Evolutionary conservation across 2,329 filamentous ascomycete genomes (phyloP).

Genomic region (Verticillium zaregamsianum): DNA sequence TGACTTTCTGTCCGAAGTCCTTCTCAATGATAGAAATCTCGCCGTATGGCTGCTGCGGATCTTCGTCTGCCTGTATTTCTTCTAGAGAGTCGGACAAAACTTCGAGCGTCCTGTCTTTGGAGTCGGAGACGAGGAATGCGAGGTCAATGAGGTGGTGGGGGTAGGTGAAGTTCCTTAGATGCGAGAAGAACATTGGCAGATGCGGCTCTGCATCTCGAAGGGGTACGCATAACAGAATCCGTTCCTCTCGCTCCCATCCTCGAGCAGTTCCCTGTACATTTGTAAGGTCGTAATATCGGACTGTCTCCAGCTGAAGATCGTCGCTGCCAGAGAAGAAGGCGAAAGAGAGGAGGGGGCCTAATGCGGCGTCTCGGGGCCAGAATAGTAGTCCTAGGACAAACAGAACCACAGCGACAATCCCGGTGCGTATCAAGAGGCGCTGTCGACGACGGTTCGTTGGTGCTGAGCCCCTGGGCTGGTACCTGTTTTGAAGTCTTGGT

Average conservation of each 20-base stretch:
- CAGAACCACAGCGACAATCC: slow-evolving; percentile 47
- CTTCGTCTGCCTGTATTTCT: slow-evolving; percentile 72
- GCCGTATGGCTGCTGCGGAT: slow-evolving; percentile 80
- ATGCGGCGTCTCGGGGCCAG: slow-evolving; percentile 60
- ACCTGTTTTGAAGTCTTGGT: slow-evolving; percentile 46
- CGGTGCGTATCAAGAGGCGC: slow-evolving; percentile 67
- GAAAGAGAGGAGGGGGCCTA: slow-evolving; percentile 61
- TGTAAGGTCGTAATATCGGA: slow-evolving; percentile 93
- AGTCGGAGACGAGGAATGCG: slow-evolving; percentile 95
- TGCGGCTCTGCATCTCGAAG: slow-evolving; percentile 89
- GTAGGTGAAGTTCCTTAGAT: slow-evolving; percentile 93
- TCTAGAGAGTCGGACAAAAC: slow-evolving; percentile 73
- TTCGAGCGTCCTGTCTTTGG: slow-evolving; percentile 82
- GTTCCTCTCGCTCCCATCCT: slow-evolving; percentile 94
- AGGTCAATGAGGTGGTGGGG: slow-evolving; percentile 95
- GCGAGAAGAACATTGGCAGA: slow-evolving; percentile 97
- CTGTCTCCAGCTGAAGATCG: slow-evolving; percentile 82
- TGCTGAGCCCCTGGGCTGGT: slow-evolving; percentile 76
- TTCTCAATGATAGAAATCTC: slow-evolving; percentile 98
- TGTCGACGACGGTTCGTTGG: slow-evolving; percentile 67
- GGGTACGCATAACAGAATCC: slow-evolving; percentile 91
- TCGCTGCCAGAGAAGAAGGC: slow-evolving; percentile 64
- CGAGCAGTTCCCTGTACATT: slow-evolving; percentile 87
- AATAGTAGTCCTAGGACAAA: slow-evolving; percentile 61
- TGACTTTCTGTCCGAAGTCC: slow-evolving; percentile 96